Evolutionary conservation across 2,329 filamentous ascomycete genomes (phyloP), one percentile per base, ranked within the genome.

Genomic region (Coleophoma cylindrospora): DNA sequence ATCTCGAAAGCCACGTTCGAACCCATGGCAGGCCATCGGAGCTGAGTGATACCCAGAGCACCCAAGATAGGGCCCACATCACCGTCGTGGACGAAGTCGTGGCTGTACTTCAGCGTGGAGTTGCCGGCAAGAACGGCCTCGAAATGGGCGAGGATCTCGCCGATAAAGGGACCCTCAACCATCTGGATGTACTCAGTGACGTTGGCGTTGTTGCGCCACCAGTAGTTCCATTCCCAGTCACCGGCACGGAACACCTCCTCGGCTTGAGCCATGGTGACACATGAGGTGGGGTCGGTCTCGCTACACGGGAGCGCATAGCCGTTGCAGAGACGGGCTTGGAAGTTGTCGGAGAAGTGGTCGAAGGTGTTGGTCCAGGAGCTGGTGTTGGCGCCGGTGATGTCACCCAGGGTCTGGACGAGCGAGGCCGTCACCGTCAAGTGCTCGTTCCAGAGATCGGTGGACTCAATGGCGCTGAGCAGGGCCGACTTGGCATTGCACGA

Each of bases 191-290:
- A 70, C 43, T 59, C 58, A n/a, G 55, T 58, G 3, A 58, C 66
- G 38, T 69, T 60, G 0, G 60, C 56, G 38, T 65, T 69, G 3
- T 54, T 53, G 8, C 67, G 63, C 66, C 66, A 70, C 55, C 65
- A 69, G 54, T 69, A 70, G 43, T 70, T 70, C 64, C 66, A 70
- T 47, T 68, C 66, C 68, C 68, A 70, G 44, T 70, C 68, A 6
- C 68, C 68, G 2, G 66, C 67, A 32, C 68, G 66, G 54, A 70
- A 70, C 9, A 67, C 66, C 46, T 68, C 62, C 1, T 69, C 49
- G 1, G 64, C 67, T 52, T 68, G 64, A 0, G 57, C 49, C 33
- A 40, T 52, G 1, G 59, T 68, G n/a, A 66, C 67, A 46, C 68
- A 70, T 3, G 57, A 49, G 0, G 60, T 59, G 0, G 50, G 49